Evolutionary conservation across 805 yeast genomes (phyloP), one percentile per base, ranked within the genome.

Genomic region (Sugiyamaella qingdaonensis): DNA sequence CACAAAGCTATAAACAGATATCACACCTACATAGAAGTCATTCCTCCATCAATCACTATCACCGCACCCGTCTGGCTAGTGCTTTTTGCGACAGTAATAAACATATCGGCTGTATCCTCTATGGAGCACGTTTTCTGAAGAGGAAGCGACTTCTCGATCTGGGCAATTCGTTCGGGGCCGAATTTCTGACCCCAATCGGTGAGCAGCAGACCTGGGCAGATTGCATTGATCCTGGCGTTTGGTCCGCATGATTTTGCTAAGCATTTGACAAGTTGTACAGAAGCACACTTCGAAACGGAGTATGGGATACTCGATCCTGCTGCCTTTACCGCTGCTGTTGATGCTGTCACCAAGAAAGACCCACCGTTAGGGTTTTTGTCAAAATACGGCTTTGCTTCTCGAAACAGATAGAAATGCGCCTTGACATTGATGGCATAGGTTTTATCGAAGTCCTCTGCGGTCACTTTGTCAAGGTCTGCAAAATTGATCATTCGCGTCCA

Each of bases 311-410:
- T 64, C 5, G 64, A 57, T 2, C 69, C 68, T 8, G 56, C 41
- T 9, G 69, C 70, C 21, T 62, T 55, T 37, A 64, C 63, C 9
- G 72, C 69, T n/a, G 68, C 73, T 43, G 69, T 67, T 1, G 77
- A 72, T 24, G 68, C 64, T 2, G 72, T 69, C 52, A 67, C 68
- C 47, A 74, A 68, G 54, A 74, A 73, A 46, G 72, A 61, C 48
- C 57, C 73, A 32, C 77, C 76, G 11, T 65, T 50, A 10, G 49
- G 57, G 49, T 63, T 66, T 29, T 58, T 48, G 32, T 68, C 72
- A 27, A 68, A 61, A 27, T 56, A 48, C 18, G 55, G 57, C 57
- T 67, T 68, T 19, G 67, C 66, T 1, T 61, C 65, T 50, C 61
- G 58, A 58, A 63, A 69, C 37, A 69, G 58, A 46, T 54, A 65